phyloP scores from a whole-genome alignment of 2,329 filamentous ascomycete genomes.

The Verticillium longisporum region DNA sequence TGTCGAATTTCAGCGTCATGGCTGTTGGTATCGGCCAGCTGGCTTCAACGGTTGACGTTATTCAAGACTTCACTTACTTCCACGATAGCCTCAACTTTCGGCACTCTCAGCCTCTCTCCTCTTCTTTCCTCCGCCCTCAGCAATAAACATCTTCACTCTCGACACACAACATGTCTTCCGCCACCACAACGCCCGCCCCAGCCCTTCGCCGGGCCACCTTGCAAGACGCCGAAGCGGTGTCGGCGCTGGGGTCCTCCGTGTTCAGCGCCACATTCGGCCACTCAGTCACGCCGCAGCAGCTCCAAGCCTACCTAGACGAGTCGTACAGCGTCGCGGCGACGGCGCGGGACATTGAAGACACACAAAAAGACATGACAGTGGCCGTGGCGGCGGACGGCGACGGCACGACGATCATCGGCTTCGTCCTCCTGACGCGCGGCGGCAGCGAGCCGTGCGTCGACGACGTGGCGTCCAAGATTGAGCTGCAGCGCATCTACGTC shows the following conservation, averaged over 20 bases:
- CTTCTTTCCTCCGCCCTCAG: too few species aligned
- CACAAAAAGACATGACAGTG: constrained; percentile 18
- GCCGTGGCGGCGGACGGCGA: constrained; percentile 8
- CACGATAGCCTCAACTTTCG: too few species aligned
- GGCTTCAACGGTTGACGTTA: too few species aligned
- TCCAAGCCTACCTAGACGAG: constrained; percentile 28
- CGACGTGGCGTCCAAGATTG: constrained; percentile 20
- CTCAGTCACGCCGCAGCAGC: constrained; percentile 27
- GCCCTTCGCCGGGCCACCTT: constrained; percentile 17
- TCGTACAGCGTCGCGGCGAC: constrained; percentile 27
- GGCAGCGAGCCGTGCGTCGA: constrained; percentile 29
- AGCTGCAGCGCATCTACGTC: constrained; percentile 38
- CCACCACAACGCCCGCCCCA: neutral
- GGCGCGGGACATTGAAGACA: constrained; percentile 14
- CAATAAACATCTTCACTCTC: too few species aligned
- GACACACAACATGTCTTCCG: neutral
- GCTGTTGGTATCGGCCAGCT: too few species aligned
- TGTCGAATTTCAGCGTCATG: too few species aligned
- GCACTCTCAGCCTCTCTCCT: too few species aligned
- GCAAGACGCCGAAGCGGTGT: constrained; percentile 22
- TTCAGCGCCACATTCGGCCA: constrained; percentile 34
- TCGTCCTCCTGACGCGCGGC: constrained; percentile 29
- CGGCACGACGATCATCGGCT: constrained; percentile 24
- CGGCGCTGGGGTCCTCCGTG: constrained; percentile 24
- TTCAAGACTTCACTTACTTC: too few species aligned